Conservation (phyloP, 306 rosid species). For the Echinosophora koreensis region DNA sequence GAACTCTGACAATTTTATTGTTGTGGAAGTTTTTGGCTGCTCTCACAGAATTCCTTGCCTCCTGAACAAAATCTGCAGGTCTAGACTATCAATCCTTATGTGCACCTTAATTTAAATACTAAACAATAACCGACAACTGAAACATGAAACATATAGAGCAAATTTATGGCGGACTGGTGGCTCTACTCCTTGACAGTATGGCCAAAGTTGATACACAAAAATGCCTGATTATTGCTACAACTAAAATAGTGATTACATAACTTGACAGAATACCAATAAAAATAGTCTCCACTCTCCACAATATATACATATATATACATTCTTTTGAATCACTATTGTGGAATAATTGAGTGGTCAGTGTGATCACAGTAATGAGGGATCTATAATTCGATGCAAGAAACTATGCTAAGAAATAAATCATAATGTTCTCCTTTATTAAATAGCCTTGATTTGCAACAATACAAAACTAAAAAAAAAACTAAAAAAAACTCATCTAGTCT, state of each 20-base stretch:
- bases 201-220: not conserved
- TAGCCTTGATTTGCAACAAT: not conserved
- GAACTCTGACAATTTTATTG: slow-evolving; percentile 74
- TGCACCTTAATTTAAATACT: slow-evolving; percentile 9
- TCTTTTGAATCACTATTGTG: not conserved
- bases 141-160: slow-evolving; percentile 36
- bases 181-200: slow-evolving; percentile 10
- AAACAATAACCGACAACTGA: slow-evolving; percentile 24
- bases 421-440: not conserved
- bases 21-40: slow-evolving; percentile 71
- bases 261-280: not conserved
- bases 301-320: not conserved
- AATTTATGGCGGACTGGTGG: slow-evolving; percentile 8
- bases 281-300: not conserved
- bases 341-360: not conserved
- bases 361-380: not conserved
- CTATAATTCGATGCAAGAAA: not conserved
- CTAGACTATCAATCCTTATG: slow-evolving; percentile 12
- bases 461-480: not conserved
- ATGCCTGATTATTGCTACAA: not conserved
- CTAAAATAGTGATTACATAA: not conserved
- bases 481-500: not conserved
- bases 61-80: slow-evolving; percentile 81
- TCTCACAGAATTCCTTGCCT: slow-evolving; percentile 89
- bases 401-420: not conserved